A percentile compares a stretch with the other conserved stretches of the same genome.
phyloP scores from a whole-genome alignment of 2,329 filamentous ascomycete species.

The Alternaria postmessia region DNA sequence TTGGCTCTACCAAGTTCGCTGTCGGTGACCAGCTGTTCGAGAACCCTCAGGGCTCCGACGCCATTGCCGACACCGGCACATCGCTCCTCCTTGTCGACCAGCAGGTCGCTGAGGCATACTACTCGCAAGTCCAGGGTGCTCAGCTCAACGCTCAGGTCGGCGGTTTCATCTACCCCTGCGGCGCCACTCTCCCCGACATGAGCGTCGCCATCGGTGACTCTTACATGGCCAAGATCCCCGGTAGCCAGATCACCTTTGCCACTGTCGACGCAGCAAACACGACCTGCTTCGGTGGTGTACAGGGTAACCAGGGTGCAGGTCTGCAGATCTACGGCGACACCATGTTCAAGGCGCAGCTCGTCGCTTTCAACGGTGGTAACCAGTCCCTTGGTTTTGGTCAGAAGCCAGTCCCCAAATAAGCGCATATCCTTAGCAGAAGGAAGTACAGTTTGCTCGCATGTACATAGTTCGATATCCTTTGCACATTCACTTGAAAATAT shows the following conservation, averaged over 20 bases:
- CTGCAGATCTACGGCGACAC: slow-evolving; percentile 71
- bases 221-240: slow-evolving; percentile 66
- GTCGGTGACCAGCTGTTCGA: slow-evolving; percentile 64
- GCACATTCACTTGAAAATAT: slow-evolving; percentile 16
- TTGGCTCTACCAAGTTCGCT: slow-evolving; percentile 65
- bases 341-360: slow-evolving; percentile 67
- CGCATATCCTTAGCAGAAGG: not conserved
- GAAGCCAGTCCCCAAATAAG: slow-evolving; percentile 27
- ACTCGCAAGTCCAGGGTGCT: slow-evolving; percentile 52
- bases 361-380: slow-evolving; percentile 65
- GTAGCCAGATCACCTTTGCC: slow-evolving; percentile 53
- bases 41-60: slow-evolving; percentile 58
- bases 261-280: slow-evolving; percentile 51
- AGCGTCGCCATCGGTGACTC: slow-evolving; percentile 64
- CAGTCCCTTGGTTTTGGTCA: slow-evolving; percentile 62
- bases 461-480: slow-evolving; percentile 18
- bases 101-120: slow-evolving; percentile 59
- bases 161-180: slow-evolving; percentile 57
- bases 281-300: slow-evolving; percentile 73
- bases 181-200: slow-evolving; percentile 53
- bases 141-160: slow-evolving; percentile 48
- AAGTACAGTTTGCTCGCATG: slow-evolving; percentile 11
- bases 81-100: slow-evolving; percentile 69
- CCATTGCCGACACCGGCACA: slow-evolving; percentile 65
- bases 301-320: slow-evolving; percentile 61